phyloP scores from a whole-genome alignment of 2,329 filamentous ascomycete species.

The Curvularia verruculosa region DNA sequence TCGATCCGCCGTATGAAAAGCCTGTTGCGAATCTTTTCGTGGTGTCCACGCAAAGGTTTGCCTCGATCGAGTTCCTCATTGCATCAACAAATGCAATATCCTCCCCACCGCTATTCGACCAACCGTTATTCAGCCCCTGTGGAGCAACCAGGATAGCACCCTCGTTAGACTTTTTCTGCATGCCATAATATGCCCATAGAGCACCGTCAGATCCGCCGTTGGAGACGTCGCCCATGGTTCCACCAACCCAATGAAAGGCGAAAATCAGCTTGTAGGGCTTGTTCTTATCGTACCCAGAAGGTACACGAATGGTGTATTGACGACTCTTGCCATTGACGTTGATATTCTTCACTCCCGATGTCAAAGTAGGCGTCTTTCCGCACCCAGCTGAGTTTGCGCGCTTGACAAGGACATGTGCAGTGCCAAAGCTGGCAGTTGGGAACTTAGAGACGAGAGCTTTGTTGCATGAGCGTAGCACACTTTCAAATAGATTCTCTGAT shows the following conservation, averaged over 20 bases:
- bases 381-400: conserved; percentile 22
- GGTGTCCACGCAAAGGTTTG: conserved; percentile 52
- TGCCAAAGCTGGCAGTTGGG: neutral
- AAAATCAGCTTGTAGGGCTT: conserved; percentile 52
- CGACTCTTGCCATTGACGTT: conserved; percentile 51
- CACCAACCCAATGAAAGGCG: conserved; percentile 51
- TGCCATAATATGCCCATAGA: conserved; percentile 47
- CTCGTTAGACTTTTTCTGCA: conserved; percentile 45
- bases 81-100: conserved; percentile 52
- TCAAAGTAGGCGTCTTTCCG: conserved; percentile 16
- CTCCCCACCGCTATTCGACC: conserved; percentile 51
- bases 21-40: conserved; percentile 52
- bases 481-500: neutral
- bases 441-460: neutral
- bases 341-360: conserved; percentile 11
- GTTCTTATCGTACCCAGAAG: conserved; percentile 49
- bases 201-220: conserved; percentile 16
- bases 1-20: conserved; percentile 54
- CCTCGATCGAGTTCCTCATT: conserved; percentile 49
- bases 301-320: conserved; percentile 50
- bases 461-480: neutral
- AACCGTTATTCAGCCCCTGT: conserved; percentile 49
- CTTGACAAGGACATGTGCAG: conserved; percentile 10
- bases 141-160: conserved; percentile 53
- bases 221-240: conserved; percentile 49